Evolutionary conservation across 768 basidiomycete species (phyloP), one percentile per base, ranked within the genome.

Genomic region (Lactarius hatsudake): DNA sequence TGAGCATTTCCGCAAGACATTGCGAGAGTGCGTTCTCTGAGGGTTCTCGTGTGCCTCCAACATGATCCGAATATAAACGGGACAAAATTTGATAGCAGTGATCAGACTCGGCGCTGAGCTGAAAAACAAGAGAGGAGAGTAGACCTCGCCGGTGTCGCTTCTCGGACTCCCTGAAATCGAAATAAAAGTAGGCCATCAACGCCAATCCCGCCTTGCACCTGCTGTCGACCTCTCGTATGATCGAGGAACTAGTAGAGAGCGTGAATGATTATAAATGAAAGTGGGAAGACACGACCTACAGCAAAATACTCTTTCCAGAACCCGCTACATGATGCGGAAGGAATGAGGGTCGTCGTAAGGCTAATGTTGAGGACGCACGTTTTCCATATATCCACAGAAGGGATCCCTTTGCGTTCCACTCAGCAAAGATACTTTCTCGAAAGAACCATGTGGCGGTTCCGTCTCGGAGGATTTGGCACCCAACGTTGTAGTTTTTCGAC

Each of bases 351-450:
- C 5, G 4, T 12, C 2, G 2, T 1, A 56, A 18, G 12, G 1
- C 10, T 34, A 13, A 42, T 0, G 3, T 51, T 18, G 30, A 3
- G 26, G 17, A 54, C 48, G 8, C 58, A 65, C 64, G 58, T 42
- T 65, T 65, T 17, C 64, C 64, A 34, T 51, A 26, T 4, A 65
- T 17, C 59, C 64, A 65, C 15, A 65, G 15, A 6, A 65, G 58
- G 4, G 48, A 60, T 2, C 48, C 51, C 30, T 45, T 30, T 2
- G 10, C 17, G 4, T 26, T 54, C 64, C 64, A 60, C 20, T 65
- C 26, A 0, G 13, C 9, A 23, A 60, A 60, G 6, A 20, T 8
- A 15, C 45, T n/a, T 8, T 23, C n/a, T 40, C 28, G 3, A 23
- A 65, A 53, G 20, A 38, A 54, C 64, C 64, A 65, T 5, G 20